A percentile compares a stretch with the other conserved stretches of the same genome.
phyloP scores from a whole-genome alignment of 768 basidiomycete genomes.

The Suillus tomentosus region DNA sequence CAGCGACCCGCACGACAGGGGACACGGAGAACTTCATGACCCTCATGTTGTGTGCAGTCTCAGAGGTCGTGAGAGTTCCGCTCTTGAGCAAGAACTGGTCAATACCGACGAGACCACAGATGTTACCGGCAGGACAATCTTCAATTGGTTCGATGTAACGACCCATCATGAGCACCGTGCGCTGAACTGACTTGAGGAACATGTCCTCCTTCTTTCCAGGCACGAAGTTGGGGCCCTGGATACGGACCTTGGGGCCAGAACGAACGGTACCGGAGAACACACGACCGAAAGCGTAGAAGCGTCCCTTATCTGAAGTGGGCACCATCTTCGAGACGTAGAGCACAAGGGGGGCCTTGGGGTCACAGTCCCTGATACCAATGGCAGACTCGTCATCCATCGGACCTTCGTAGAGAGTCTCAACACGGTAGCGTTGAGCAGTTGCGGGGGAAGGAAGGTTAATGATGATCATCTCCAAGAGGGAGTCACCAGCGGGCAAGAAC shows the following conservation, averaged over 20 bases:
- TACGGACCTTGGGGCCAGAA: slow-evolving; percentile 97
- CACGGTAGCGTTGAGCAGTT: slow-evolving; percentile 98
- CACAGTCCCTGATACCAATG: slow-evolving; percentile 97
- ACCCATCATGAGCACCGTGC: slow-evolving; percentile 99
- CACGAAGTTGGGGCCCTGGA: slow-evolving; percentile 98
- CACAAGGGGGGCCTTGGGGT: slow-evolving; percentile 94
- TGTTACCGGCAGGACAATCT: slow-evolving; percentile 99
- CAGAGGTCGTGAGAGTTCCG: slow-evolving; percentile 95
- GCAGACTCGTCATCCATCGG: slow-evolving; percentile 99
- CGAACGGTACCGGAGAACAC: slow-evolving; percentile 98
- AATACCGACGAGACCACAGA: slow-evolving; percentile 98
- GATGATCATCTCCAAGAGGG: slow-evolving; percentile 99
- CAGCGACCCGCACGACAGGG: slow-evolving; percentile 97
- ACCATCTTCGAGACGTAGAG: slow-evolving; percentile 99
- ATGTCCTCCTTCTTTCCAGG: slow-evolving; percentile 99
- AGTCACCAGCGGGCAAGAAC: slow-evolving; percentile 98
- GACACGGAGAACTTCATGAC: slow-evolving; percentile 99
- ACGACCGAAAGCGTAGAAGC: slow-evolving; percentile 99
- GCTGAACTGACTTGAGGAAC: slow-evolving; percentile 97
- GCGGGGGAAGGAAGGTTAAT: slow-evolving; percentile 97
- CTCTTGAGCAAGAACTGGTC: slow-evolving; percentile 99
- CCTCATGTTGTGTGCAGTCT: slow-evolving; percentile 99
- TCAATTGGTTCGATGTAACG: slow-evolving; percentile 98
- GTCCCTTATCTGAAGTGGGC: slow-evolving; percentile 99
- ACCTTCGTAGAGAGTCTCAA: slow-evolving; percentile 99